Conservation (phyloP, 1,284 basidiomycete genomes). For the Cutaneotrichosporon spelunceum region DNA sequence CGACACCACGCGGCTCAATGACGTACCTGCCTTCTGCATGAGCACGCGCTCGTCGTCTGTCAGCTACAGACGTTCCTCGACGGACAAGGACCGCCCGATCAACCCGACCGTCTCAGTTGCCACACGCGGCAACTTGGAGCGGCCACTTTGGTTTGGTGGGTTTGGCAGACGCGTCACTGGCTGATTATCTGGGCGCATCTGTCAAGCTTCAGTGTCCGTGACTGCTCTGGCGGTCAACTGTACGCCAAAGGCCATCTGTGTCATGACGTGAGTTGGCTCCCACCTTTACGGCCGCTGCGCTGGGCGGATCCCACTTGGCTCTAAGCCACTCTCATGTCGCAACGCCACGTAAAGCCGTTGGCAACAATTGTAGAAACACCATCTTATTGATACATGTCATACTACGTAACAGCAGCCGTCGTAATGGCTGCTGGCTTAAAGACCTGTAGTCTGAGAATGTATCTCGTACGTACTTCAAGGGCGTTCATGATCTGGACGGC, state of each 20-base stretch:
- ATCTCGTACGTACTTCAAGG: not conserved
- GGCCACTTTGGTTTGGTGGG: slow-evolving; percentile 13
- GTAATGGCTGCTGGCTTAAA: not conserved
- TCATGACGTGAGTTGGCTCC: not conserved
- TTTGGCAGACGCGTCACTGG: not conserved
- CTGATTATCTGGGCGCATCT: not conserved
- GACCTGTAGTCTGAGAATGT: not conserved
- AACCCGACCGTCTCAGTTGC: slow-evolving; percentile 14
- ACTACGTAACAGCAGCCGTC: not conserved
- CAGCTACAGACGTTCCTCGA: slow-evolving; percentile 34
- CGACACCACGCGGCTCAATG: not conserved
- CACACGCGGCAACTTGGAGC: slow-evolving; percentile 12
- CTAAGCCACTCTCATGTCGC: not conserved
- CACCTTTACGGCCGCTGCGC: not conserved
- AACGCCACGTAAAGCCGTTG: not conserved
- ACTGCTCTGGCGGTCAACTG: not conserved
- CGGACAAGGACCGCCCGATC: slow-evolving; percentile 36
- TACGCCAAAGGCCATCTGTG: not conserved
- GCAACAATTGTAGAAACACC: not conserved
- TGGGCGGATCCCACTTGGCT: not conserved
- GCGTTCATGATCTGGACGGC: not conserved
- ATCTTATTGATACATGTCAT: too few relatives aligned
- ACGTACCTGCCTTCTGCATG: not conserved
- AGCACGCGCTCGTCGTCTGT: slow-evolving; percentile 13
- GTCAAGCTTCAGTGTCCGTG: not conserved